These are phyloP conservation scores for Leucocoprinus birnbaumii DNA, from an alignment of 768 basidiomycete genomes.

Conservation along the genomic window DNA sequence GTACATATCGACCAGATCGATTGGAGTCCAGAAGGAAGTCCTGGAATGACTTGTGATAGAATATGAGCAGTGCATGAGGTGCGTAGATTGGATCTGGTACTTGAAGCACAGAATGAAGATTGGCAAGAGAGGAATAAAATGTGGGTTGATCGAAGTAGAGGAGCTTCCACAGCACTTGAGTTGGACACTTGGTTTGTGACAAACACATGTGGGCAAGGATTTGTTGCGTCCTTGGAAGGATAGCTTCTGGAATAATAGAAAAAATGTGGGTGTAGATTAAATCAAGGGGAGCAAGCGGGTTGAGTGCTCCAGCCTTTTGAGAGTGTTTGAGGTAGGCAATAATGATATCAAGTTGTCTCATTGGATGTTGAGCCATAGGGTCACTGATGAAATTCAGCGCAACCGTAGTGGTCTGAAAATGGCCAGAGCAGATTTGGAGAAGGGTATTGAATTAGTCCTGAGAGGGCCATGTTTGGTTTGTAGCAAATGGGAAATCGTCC, in stretches of 20 bases:
- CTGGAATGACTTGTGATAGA: conserved; percentile 1
- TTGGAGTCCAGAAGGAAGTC: conserved; percentile 1
- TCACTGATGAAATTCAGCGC: background rate
- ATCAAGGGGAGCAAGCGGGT: background rate
- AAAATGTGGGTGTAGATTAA: background rate
- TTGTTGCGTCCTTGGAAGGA: background rate
- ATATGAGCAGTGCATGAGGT: background rate
- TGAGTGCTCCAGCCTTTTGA: background rate
- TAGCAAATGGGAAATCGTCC: background rate
- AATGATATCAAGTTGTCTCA: background rate
- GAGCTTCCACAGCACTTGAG: background rate
- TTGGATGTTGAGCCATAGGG: background rate
- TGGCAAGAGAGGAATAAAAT: background rate
- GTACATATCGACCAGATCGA: background rate
- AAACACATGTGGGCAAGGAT: background rate
- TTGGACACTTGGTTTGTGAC: background rate
- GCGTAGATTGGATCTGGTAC: background rate
- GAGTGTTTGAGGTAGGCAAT: background rate
- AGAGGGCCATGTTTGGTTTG: background rate
- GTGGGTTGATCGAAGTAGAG: background rate
- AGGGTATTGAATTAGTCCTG: background rate
- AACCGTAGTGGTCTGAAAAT: background rate
- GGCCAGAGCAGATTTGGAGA: background rate
- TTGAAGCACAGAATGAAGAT: background rate
- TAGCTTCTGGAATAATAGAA: background rate